Conservation (phyloP, 192 early-diverging fungal genomes). For the Coemansia sp. region DNA sequence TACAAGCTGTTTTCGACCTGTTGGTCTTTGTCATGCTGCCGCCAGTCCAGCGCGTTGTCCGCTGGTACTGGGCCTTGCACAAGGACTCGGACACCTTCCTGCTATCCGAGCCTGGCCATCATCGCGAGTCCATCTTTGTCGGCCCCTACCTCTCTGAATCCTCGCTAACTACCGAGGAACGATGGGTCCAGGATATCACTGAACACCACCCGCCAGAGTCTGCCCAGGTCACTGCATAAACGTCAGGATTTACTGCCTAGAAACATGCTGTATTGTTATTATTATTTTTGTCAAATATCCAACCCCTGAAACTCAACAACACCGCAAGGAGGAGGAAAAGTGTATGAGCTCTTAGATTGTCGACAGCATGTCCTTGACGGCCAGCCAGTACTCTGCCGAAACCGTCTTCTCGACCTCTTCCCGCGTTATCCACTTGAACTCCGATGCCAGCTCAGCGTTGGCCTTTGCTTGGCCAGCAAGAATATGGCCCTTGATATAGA, state of each 20-base stretch:
- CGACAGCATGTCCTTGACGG: slow-evolving; percentile 50
- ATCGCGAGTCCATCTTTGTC: slow-evolving; percentile 28
- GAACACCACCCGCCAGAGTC: not conserved
- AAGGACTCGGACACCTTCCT: slow-evolving; percentile 29
- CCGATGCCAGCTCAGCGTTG: slow-evolving; percentile 15
- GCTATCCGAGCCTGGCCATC: slow-evolving; percentile 16
- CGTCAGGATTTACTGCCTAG: not conserved
- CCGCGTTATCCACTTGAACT: slow-evolving; percentile 53
- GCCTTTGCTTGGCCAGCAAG: slow-evolving; percentile 69
- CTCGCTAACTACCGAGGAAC: slow-evolving; percentile 19
- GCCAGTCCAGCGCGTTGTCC: slow-evolving; percentile 43
- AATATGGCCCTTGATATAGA: slow-evolving; percentile 87
- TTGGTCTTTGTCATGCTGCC: slow-evolving; percentile 38
- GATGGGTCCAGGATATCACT: slow-evolving; percentile 36
- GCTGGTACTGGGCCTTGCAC: slow-evolving; percentile 46
- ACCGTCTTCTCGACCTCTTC: slow-evolving; percentile 45
- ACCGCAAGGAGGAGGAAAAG: too few species aligned
- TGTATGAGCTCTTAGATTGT: slow-evolving; percentile 8
- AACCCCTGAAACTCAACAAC: not conserved
- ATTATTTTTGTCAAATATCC: not conserved
- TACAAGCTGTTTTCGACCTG: slow-evolving; percentile 38
- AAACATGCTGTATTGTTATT: not conserved
- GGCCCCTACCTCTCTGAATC: slow-evolving; percentile 2
- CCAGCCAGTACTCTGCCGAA: slow-evolving; percentile 45
- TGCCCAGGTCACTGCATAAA: not conserved